These are phyloP conservation scores for Lactarius deliciosus DNA, from an alignment of 768 basidiomycete genomes.

Conservation along the genomic window DNA sequence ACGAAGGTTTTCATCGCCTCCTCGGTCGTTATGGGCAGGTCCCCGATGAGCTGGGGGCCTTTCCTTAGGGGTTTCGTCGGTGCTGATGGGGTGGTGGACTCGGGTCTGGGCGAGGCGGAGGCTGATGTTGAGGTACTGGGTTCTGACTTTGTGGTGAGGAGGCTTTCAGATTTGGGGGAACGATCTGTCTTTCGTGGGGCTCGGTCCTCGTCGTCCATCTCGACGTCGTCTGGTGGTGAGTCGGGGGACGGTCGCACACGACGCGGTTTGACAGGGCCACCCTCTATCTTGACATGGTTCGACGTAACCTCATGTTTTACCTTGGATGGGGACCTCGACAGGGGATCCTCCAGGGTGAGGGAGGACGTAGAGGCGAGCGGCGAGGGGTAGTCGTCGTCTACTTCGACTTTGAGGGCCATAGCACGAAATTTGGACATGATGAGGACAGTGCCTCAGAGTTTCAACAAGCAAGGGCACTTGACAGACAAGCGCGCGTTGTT, in stretches of 20 bases:
- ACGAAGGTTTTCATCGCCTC: constrained; percentile 70
- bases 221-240: constrained; percentile 34
- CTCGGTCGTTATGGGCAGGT: constrained; percentile 75
- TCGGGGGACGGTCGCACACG: constrained; percentile 34
- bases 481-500: constrained; percentile 15
- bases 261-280: constrained; percentile 13
- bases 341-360: constrained; percentile 24
- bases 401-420: constrained; percentile 26
- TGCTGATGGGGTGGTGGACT: constrained; percentile 33
- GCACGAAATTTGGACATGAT: constrained; percentile 26
- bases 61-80: constrained; percentile 32
- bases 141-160: constrained; percentile 32
- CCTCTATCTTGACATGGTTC: constrained; percentile 27
- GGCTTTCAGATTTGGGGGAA: constrained; percentile 37
- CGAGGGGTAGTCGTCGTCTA: constrained; percentile 6
- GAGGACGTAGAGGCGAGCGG: constrained; percentile 25
- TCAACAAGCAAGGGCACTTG: constrained; percentile 14
- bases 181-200: constrained; percentile 19
- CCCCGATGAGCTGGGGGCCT: constrained; percentile 68
- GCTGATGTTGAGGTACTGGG: constrained; percentile 41
- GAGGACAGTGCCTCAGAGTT: constrained; percentile 7
- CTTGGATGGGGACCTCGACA: constrained; percentile 19
- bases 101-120: constrained; percentile 35
- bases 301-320: background rate
- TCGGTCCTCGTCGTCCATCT: constrained; percentile 32